phyloP scores from a whole-genome alignment of 169 alveolate genomes.

The Perkinsus chesapeaki region DNA sequence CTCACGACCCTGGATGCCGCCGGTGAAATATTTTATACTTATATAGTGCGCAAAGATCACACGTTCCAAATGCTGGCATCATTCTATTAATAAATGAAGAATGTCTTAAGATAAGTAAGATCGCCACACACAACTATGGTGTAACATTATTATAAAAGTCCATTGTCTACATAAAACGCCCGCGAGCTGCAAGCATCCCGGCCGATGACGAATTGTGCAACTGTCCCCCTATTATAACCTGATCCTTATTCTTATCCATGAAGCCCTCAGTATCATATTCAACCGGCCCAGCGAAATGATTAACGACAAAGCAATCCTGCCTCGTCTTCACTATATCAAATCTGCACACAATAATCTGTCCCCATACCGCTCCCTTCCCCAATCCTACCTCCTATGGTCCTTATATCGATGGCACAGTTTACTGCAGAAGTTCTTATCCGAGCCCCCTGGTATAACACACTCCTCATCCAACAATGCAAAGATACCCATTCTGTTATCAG shows the following conservation, averaged over 20 bases:
- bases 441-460: slow-evolving; percentile 80
- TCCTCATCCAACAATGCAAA: slow-evolving; percentile 88
- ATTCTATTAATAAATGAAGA: too few species aligned
- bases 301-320: slow-evolving; percentile 66
- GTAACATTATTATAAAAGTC: too few species aligned
- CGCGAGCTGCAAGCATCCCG: too few species aligned
- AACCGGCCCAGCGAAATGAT: slow-evolving; percentile 95
- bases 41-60: too few species aligned
- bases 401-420: slow-evolving; percentile 57
- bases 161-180: too few species aligned
- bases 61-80: too few species aligned
- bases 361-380: neutral
- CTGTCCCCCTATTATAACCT: slow-evolving; percentile 65
- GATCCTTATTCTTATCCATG: slow-evolving; percentile 90
- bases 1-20: neutral
- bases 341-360: slow-evolving; percentile 20
- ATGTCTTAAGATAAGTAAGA: too few species aligned
- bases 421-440: slow-evolving; percentile 62
- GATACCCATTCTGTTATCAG: slow-evolving; percentile 54
- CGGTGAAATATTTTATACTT: too few species aligned
- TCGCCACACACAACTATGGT: too few species aligned
- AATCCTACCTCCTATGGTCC: neutral
- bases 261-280: slow-evolving; percentile 81
- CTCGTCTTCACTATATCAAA: slow-evolving; percentile 63
- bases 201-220: slow-evolving; percentile 1